Conservation (phyloP, 106 monocot genomes). For the Acorus gramineus region DNA sequence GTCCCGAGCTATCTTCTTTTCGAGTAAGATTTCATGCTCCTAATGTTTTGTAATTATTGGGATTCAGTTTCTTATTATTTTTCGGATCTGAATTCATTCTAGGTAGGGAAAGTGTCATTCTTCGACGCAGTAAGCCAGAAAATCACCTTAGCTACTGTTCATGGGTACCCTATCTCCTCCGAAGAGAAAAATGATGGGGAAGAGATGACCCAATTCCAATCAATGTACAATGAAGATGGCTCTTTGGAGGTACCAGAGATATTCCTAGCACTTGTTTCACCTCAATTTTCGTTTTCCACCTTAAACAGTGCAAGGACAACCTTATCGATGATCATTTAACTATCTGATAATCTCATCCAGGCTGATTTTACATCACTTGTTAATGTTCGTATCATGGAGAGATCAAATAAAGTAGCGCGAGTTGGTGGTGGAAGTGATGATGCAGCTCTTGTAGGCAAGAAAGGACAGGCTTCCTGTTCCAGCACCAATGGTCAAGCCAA, state of each 20-base stretch:
- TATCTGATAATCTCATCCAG: slow-evolving; percentile 21
- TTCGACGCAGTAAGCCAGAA: slow-evolving; percentile 39
- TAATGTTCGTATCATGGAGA: slow-evolving; percentile 61
- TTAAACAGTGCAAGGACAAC: background rate
- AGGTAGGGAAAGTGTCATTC: slow-evolving; percentile 79
- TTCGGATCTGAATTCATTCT: slow-evolving; percentile 6
- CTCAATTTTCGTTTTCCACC: background rate
- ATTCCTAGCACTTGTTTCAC: background rate
- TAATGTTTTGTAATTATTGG: background rate
- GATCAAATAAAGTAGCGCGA: slow-evolving; percentile 2
- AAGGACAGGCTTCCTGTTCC: background rate
- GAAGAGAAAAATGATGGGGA: slow-evolving; percentile 20
- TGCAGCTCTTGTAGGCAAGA: slow-evolving; percentile 1
- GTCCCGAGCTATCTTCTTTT: slow-evolving; percentile 81
- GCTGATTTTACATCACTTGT: slow-evolving; percentile 64
- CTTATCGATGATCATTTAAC: background rate
- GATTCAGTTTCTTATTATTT: background rate
- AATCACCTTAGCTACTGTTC: slow-evolving; percentile 43
- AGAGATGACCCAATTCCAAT: slow-evolving; percentile 17
- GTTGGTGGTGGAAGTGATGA: background rate
- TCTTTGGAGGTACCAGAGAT: slow-evolving; percentile 60
- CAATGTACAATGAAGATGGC: slow-evolving; percentile 77
- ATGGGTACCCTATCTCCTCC: slow-evolving; percentile 37
- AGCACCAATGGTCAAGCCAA: too few species aligned
- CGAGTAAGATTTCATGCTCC: slow-evolving; percentile 37